Evolutionary conservation across 2,329 filamentous ascomycete species (phyloP).

Genomic region (Fusarium temperatum): DNA sequence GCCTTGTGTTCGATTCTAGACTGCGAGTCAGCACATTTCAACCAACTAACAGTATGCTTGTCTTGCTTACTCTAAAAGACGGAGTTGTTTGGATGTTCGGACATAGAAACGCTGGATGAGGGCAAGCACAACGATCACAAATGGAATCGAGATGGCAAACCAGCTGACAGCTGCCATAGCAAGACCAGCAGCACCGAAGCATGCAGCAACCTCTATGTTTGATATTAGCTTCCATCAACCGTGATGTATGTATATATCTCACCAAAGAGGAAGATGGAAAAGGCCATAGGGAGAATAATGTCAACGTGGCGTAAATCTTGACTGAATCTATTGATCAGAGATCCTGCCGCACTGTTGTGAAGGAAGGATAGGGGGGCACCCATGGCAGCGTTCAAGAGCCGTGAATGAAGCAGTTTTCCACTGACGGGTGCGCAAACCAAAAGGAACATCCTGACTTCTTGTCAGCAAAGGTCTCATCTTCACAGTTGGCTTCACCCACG

Average conservation of each 20-base stretch:
- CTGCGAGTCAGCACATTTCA: neutral
- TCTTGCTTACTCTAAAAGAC: conserved; percentile 59
- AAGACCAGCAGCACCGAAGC: conserved; percentile 55
- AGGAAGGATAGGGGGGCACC: conserved; percentile 42
- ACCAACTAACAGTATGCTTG: neutral
- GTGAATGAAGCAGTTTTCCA: conserved; percentile 38
- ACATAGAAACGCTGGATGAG: conserved; percentile 62
- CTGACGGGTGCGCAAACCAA: conserved; percentile 40
- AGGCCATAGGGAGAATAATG: conserved; percentile 47
- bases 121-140: conserved; percentile 53
- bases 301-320: conserved; percentile 55
- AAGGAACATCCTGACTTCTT: conserved; percentile 32
- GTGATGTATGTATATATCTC: neutral
- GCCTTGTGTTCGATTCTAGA: conserved; percentile 46
- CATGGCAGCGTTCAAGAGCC: conserved; percentile 40
- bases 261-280: conserved; percentile 43
- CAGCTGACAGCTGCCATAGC: conserved; percentile 56
- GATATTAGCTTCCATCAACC: neutral
- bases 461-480: conserved; percentile 1
- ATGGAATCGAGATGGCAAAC: conserved; percentile 56
- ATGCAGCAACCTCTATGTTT: conserved; percentile 41
- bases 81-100: conserved; percentile 63
- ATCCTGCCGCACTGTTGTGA: conserved; percentile 42
- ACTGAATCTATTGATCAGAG: conserved; percentile 50
- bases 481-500: conserved; percentile 10